Conservation (phyloP, 2,329 filamentous ascomycete genomes). For the Apiospora sp. region DNA sequence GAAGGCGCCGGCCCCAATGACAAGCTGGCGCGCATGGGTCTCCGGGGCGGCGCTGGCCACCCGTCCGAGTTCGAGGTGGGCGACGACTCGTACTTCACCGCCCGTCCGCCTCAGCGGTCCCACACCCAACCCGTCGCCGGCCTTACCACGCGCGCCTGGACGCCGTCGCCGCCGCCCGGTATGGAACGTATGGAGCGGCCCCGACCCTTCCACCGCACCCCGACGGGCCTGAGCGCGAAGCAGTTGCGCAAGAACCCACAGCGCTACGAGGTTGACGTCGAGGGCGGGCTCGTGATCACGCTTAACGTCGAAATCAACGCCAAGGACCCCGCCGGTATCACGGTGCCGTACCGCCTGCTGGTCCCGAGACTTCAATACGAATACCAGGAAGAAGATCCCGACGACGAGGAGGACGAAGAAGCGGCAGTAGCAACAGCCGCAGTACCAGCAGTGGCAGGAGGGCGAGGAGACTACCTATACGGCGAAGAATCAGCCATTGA, state of each 20-base stretch:
- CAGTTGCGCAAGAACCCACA: slow-evolving; percentile 62
- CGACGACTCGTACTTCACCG: slow-evolving; percentile 66
- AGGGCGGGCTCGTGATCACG: slow-evolving; percentile 85
- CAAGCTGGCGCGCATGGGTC: slow-evolving; percentile 32
- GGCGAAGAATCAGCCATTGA: background rate
- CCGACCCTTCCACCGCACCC: slow-evolving; percentile 69
- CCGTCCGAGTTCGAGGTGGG: slow-evolving; percentile 59
- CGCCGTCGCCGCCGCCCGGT: slow-evolving; percentile 23
- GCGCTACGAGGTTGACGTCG: slow-evolving; percentile 73
- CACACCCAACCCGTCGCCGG: slow-evolving; percentile 36
- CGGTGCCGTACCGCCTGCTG: slow-evolving; percentile 84
- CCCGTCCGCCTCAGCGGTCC: slow-evolving; percentile 44
- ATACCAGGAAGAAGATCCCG: slow-evolving; percentile 51
- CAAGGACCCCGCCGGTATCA: slow-evolving; percentile 86
- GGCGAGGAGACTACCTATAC: background rate
- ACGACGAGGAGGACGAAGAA: slow-evolving; percentile 18
- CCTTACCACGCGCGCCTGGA: slow-evolving; percentile 17
- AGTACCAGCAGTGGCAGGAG: background rate
- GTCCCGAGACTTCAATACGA: slow-evolving; percentile 79
- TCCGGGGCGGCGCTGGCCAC: slow-evolving; percentile 49
- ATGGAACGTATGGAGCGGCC: slow-evolving; percentile 25
- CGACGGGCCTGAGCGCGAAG: slow-evolving; percentile 72
- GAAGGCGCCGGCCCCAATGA: slow-evolving; percentile 29
- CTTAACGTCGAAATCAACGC: slow-evolving; percentile 90
- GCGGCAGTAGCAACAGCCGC: background rate